These are phyloP conservation scores for Penicillium fuscoglaucum DNA, from an alignment of 2,329 filamentous ascomycete species.

Conservation along the genomic window DNA sequence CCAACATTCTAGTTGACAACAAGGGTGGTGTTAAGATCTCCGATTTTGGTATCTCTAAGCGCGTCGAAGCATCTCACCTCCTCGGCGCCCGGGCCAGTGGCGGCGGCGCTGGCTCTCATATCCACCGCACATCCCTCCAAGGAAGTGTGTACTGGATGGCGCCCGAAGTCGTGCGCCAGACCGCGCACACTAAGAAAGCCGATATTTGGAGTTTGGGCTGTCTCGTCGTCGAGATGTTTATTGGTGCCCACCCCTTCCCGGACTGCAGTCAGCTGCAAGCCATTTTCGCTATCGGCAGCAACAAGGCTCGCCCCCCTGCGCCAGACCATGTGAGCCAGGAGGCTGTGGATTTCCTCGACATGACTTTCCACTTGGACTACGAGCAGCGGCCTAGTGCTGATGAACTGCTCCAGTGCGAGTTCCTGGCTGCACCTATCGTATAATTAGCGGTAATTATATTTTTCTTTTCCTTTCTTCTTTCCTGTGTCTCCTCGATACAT, in stretches of 20 bases:
- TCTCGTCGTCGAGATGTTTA: conserved; percentile 98
- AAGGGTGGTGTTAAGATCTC: conserved; percentile 99
- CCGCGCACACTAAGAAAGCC: conserved; percentile 94
- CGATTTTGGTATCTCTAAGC: conserved; percentile 98
- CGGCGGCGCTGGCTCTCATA: conserved; percentile 41
- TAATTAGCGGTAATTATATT: conserved; percentile 30
- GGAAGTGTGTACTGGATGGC: conserved; percentile 99
- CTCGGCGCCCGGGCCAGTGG: conserved; percentile 52
- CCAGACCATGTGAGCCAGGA: conserved; percentile 84
- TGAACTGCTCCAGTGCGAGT: conserved; percentile 80
- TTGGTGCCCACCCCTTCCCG: conserved; percentile 91
- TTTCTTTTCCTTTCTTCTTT: conserved; percentile 1
- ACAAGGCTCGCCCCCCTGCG: conserved; percentile 81
- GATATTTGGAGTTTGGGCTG: conserved; percentile 99
- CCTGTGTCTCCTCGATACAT: neutral
- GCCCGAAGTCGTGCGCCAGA: conserved; percentile 96
- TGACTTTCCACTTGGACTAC: conserved; percentile 95
- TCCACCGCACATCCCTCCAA: conserved; percentile 73
- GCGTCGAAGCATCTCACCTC: conserved; percentile 87
- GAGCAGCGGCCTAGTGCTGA: conserved; percentile 89
- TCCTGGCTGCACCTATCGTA: conserved; percentile 69
- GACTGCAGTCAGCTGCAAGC: conserved; percentile 96
- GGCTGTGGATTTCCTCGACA: conserved; percentile 76
- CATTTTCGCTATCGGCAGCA: conserved; percentile 96
- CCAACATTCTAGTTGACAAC: conserved; percentile 98